Conservation (phyloP, 306 rosid genomes). For the Cicer chorassanicum region DNA sequence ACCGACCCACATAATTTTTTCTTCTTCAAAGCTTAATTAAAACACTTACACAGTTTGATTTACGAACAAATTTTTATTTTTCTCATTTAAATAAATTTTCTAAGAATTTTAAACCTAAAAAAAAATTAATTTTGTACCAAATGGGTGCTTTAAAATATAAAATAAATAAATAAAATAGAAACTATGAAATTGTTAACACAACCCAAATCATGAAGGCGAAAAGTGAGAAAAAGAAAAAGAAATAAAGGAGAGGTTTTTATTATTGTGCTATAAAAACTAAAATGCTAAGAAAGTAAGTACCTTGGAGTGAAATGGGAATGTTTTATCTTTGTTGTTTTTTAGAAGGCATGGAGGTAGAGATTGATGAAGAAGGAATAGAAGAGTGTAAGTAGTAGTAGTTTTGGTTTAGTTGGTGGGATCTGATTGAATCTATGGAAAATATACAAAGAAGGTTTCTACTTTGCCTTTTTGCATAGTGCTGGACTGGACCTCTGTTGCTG, state of each 20-base stretch:
- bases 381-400: background rate
- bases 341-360: slow-evolving; percentile 17
- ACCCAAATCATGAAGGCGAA: slow-evolving; percentile 5
- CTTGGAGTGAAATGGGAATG: slow-evolving; percentile 36
- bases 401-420: slow-evolving; percentile 57
- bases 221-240: background rate
- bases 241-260: slow-evolving; percentile 11
- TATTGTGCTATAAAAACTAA: background rate
- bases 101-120: background rate
- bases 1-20: background rate
- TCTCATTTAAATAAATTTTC: slow-evolving; percentile 6
- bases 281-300: slow-evolving; percentile 36
- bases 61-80: background rate
- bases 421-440: slow-evolving; percentile 72
- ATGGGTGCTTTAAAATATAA: slow-evolving; percentile 4
- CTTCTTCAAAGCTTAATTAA: background rate
- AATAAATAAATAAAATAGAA: background rate
- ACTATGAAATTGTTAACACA: background rate
- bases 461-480: slow-evolving; percentile 43
- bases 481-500: slow-evolving; percentile 41
- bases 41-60: background rate
- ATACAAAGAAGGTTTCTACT: slow-evolving; percentile 49
- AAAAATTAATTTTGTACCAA: background rate
- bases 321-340: too few species aligned
- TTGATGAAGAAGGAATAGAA: background rate